A percentile compares a stretch with the other conserved stretches of the same genome.
These are phyloP conservation scores for Wickerhamiella hasegawae DNA, from an alignment of 805 yeast genomes.

Conservation along the genomic window DNA sequence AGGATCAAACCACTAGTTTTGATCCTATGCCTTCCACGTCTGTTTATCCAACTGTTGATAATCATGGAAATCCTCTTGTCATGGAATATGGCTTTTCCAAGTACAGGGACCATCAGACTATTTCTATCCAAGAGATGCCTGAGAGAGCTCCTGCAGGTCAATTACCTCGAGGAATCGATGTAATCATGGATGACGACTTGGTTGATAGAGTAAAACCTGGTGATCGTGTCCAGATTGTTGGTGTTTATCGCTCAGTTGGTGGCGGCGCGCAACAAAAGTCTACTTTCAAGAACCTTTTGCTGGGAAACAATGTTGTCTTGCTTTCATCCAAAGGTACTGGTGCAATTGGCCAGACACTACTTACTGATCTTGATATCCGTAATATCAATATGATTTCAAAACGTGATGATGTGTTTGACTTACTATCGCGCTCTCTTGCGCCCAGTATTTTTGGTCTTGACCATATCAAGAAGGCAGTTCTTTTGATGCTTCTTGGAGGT, in stretches of 20 bases:
- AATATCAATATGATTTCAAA: constrained; percentile 69
- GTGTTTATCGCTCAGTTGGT: constrained; percentile 85
- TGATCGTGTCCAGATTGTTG: constrained; percentile 85
- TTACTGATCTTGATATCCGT: constrained; percentile 71
- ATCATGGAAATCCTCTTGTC: constrained; percentile 71
- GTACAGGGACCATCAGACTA: constrained; percentile 84
- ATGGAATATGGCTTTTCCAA: constrained; percentile 91
- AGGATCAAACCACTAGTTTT: constrained; percentile 83
- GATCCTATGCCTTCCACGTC: constrained; percentile 73
- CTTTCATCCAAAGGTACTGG: constrained; percentile 81
- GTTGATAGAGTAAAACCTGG: constrained; percentile 92
- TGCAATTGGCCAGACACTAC: constrained; percentile 42
- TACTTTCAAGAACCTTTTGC: constrained; percentile 63
- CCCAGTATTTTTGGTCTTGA: constrained; percentile 94
- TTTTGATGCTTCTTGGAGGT: constrained; percentile 86
- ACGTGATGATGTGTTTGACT: constrained; percentile 55
- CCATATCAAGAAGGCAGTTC: constrained; percentile 75
- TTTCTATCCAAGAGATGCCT: constrained; percentile 94
- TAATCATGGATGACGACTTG: constrained; percentile 84
- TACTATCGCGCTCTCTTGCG: constrained; percentile 73
- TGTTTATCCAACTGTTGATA: constrained; percentile 82
- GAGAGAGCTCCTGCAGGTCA: constrained; percentile 97
- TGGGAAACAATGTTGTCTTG: constrained; percentile 82
- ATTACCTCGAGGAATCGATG: constrained; percentile 82
- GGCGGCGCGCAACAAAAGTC: constrained; percentile 41